Evolutionary conservation across 371 early-diverging fungal genomes (phyloP).

Genomic region (Apophysomyces ossiformis): DNA sequence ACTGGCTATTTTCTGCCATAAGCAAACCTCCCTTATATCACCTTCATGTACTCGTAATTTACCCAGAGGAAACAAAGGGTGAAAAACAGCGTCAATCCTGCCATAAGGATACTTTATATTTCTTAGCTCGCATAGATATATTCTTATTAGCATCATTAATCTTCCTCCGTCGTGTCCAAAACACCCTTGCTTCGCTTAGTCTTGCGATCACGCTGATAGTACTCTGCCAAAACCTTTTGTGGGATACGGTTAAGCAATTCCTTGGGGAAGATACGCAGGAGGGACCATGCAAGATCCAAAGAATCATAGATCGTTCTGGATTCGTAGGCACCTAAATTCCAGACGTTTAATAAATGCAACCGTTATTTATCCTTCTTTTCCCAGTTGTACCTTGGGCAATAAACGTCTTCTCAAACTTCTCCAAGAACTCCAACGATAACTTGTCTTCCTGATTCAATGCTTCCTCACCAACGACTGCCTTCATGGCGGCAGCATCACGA

Average conservation of each 20-base stretch:
- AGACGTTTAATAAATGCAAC: slow-evolving; percentile 4
- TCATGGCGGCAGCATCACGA: slow-evolving; percentile 99
- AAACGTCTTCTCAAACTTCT: slow-evolving; percentile 99
- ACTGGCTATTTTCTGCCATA: no score
- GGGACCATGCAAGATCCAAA: slow-evolving; percentile 98
- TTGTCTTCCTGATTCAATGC: slow-evolving; percentile 99
- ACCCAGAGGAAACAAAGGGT: no score
- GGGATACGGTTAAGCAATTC: slow-evolving; percentile 99
- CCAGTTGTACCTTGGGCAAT: slow-evolving; percentile 88
- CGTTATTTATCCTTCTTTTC: no score
- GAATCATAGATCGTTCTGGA: slow-evolving; percentile 97
- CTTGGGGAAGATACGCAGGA: slow-evolving; percentile 99
- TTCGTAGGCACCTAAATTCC: slow-evolving; percentile 77
- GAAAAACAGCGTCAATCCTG: no score
- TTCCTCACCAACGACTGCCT: slow-evolving; percentile 99
- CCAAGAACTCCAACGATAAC: slow-evolving; percentile 98
- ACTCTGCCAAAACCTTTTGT: slow-evolving; percentile 94
- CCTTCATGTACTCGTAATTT: no score
- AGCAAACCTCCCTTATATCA: no score
- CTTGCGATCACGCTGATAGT: slow-evolving; percentile 87
- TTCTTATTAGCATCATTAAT: slow-evolving; percentile 19
- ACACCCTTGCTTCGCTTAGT: slow-evolving; percentile 56
- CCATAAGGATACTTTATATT: neutral
- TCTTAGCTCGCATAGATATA: neutral
- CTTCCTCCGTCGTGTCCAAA: slow-evolving; percentile 53